Evolutionary conservation across 176 grass and related monocot species (phyloP).

Genomic region (Carex pumila): DNA sequence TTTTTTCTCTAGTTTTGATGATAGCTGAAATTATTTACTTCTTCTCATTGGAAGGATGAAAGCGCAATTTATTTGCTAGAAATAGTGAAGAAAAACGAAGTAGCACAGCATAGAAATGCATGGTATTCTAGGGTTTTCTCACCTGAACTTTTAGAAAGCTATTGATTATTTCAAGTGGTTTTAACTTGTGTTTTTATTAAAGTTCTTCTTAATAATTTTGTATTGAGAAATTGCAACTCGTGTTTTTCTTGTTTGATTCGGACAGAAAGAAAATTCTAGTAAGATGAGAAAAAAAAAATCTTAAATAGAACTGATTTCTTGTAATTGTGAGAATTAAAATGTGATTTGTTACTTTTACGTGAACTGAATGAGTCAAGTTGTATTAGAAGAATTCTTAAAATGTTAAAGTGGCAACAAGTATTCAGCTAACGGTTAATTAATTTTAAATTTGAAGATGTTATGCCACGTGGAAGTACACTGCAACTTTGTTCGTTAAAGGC

Average conservation of each 20-base stretch:
- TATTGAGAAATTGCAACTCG: background rate
- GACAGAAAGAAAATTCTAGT: background rate
- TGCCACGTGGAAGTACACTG: background rate
- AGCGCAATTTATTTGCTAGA: background rate
- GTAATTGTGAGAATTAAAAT: background rate
- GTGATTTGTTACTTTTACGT: background rate
- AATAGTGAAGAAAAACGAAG: background rate
- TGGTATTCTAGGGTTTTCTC: background rate
- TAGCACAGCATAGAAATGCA: background rate
- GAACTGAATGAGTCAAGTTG: background rate
- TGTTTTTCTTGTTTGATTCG: background rate
- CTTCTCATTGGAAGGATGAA: background rate
- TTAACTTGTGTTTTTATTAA: background rate
- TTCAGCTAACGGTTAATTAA: background rate
- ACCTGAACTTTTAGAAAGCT: background rate
- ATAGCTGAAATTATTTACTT: background rate
- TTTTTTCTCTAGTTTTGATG: background rate
- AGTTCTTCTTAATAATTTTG: background rate
- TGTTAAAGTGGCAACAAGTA: background rate
- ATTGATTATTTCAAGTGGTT: background rate
- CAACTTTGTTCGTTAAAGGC: background rate
- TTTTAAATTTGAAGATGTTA: background rate
- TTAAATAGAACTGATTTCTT: background rate
- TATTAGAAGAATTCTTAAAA: background rate
- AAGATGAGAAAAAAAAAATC: background rate